Percentiles rank a stretch among this genome's conserved stretches.
Evolutionary conservation across 1,284 basidiomycete species (phyloP).

Genomic region (Amanita bisporigera): DNA sequence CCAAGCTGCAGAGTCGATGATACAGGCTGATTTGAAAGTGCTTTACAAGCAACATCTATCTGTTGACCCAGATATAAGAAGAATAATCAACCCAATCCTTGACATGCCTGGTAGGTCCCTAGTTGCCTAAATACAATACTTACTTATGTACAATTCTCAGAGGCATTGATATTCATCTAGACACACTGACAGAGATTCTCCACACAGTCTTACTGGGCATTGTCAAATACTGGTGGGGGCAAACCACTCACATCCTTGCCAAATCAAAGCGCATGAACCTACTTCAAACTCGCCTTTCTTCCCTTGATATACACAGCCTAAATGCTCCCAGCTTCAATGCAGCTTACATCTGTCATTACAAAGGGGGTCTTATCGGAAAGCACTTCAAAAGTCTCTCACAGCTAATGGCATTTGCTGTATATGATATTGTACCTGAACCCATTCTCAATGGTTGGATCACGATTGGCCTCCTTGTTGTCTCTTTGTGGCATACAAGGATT

Average conservation of each 20-base stretch:
- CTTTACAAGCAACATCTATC: not conserved
- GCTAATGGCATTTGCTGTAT: constrained; percentile 34
- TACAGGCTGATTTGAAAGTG: no score
- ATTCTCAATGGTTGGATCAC: constrained; percentile 41
- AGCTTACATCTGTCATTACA: constrained; percentile 43
- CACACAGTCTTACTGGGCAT: constrained; percentile 5
- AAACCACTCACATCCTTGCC: not conserved
- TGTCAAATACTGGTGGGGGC: constrained; percentile 8
- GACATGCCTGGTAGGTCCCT: constrained; percentile 4
- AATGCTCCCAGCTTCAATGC: constrained; percentile 5
- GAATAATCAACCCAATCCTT: not conserved
- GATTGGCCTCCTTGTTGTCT: constrained; percentile 38
- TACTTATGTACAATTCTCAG: no score
- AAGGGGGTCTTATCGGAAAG: constrained; percentile 44
- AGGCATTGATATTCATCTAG: constrained; percentile 10
- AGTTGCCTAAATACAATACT: no score
- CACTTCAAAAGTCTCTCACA: constrained; percentile 48
- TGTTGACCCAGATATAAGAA: not conserved
- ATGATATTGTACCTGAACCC: constrained; percentile 20
- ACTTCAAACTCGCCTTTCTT: constrained; percentile 3
- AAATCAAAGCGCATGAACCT: not conserved
- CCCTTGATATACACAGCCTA: not conserved
- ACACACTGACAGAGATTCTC: constrained; percentile 7
- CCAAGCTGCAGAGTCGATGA: no score
- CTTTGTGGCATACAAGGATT: constrained; percentile 48